Percentiles rank a stretch among this genome's conserved stretches.
Evolutionary conservation across 106 monocot genomes (phyloP).

Genomic region (Platanthera zijinensis): DNA sequence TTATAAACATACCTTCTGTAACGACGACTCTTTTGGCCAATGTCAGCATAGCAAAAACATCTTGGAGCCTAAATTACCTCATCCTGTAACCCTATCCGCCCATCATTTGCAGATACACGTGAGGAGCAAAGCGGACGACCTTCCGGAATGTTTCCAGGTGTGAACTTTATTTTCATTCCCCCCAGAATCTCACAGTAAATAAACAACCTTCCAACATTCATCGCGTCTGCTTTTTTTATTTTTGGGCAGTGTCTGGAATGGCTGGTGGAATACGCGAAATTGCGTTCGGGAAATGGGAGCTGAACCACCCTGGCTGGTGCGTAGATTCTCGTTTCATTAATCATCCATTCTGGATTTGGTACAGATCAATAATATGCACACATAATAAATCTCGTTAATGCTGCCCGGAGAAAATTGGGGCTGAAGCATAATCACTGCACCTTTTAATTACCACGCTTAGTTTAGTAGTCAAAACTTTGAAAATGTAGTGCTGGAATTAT

Average conservation of each 20-base stretch:
- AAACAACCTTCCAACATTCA: neutral
- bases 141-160: slow-evolving; percentile 76
- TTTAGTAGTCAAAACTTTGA: neutral
- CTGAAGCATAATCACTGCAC: neutral
- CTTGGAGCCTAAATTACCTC: neutral
- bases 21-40: no score
- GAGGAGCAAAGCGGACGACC: slow-evolving; percentile 75
- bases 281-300: neutral
- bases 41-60: neutral
- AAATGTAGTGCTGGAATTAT: neutral
- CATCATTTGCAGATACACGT: slow-evolving; percentile 64
- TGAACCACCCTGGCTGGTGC: neutral
- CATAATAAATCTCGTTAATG: neutral
- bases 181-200: neutral
- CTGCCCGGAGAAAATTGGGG: neutral
- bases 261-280: slow-evolving; percentile 52
- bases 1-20: no score
- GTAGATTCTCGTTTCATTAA: neutral
- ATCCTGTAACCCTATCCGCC: neutral
- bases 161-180: neutral
- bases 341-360: neutral
- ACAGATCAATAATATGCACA: neutral
- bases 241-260: slow-evolving; percentile 62
- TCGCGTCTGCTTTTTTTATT: neutral
- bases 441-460: neutral